A percentile compares a stretch with the other conserved stretches of the same genome.
Conservation (phyloP, 1,284 basidiomycete species). For the Porogramme epimiltina region DNA sequence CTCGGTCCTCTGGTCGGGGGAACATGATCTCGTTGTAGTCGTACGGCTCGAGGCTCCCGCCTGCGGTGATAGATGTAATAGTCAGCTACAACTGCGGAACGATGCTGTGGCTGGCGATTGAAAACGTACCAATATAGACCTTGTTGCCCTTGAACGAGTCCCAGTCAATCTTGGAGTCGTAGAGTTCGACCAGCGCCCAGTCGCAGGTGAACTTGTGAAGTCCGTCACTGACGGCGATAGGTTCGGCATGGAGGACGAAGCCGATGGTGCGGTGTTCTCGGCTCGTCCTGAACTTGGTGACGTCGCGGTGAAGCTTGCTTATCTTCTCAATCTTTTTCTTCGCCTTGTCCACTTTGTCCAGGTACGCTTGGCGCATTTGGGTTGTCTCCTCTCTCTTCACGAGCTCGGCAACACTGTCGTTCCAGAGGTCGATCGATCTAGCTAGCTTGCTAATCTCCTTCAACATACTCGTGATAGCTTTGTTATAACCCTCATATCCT, state of each 20-base stretch:
- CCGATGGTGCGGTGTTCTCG: constrained; percentile 34
- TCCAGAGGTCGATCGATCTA: constrained; percentile 28
- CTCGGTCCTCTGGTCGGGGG: constrained; percentile 27
- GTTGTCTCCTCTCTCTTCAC: no score
- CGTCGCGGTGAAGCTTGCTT: no score
- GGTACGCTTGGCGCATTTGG: constrained; percentile 27
- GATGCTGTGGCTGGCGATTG: constrained; percentile 17
- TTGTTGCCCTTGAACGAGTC: constrained; percentile 37
- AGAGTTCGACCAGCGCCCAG: constrained; percentile 36
- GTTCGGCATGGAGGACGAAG: constrained; percentile 33
- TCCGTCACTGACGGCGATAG: constrained; percentile 27
- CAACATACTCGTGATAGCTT: constrained; percentile 34
- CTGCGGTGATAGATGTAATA: constrained; percentile 19
- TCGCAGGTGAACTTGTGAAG: constrained; percentile 29
- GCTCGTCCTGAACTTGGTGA: constrained; percentile 26
- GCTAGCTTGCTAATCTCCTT: constrained; percentile 28
- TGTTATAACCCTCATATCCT: constrained; percentile 32
- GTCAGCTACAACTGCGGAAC: constrained; percentile 20
- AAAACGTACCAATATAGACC: constrained; percentile 34
- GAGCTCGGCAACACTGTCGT: constrained; percentile 24
- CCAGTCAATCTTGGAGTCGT: constrained; percentile 31
- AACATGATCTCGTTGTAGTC: constrained; percentile 33
- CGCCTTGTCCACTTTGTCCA: constrained; percentile 27
- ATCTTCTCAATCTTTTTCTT: constrained; percentile 25
- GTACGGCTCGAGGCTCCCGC: constrained; percentile 25